Conservation (phyloP, 106 monocot species). For the Amphibolis antarctica region DNA sequence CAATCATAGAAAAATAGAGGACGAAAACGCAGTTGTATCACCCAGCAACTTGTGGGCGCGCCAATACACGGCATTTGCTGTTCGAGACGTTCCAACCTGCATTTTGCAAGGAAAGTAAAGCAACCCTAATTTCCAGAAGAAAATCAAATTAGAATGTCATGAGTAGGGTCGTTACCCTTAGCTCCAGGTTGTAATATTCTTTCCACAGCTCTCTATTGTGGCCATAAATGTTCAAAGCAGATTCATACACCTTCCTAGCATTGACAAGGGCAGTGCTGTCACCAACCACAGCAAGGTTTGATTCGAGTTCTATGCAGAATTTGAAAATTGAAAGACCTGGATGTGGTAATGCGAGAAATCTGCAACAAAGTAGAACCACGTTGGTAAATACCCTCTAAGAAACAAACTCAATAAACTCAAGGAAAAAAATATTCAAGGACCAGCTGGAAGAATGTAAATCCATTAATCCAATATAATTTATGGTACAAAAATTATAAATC, state of each 20-base stretch:
- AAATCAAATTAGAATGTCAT: not conserved
- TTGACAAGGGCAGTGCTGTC: conserved; percentile 28
- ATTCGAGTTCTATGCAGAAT: conserved; percentile 69
- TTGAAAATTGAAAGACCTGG: conserved; percentile 59
- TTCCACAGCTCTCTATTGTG: conserved; percentile 50
- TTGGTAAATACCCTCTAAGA: not conserved
- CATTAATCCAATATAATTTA: too few species aligned
- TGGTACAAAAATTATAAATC: too few species aligned
- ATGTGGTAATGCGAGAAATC: conserved; percentile 74
- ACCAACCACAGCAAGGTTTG: conserved; percentile 45
- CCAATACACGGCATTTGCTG: conserved; percentile 38
- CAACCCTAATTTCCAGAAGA: not conserved
- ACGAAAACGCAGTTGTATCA: conserved; percentile 18
- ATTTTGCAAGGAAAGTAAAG: not conserved
- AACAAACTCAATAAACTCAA: not conserved
- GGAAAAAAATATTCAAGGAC: not conserved
- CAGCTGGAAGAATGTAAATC: not conserved
- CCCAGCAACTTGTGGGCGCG: conserved; percentile 34
- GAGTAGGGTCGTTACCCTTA: conserved; percentile 29
- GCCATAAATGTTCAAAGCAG: conserved; percentile 40
- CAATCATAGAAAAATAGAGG: conserved; percentile 1
- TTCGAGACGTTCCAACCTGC: conserved; percentile 52
- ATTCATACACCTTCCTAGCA: conserved; percentile 59
- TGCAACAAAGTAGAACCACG: conserved; percentile 13
- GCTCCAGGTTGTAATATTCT: conserved; percentile 57